phyloP scores from a whole-genome alignment of 345 rosid species.

The Raphanus raphanistrum region DNA sequence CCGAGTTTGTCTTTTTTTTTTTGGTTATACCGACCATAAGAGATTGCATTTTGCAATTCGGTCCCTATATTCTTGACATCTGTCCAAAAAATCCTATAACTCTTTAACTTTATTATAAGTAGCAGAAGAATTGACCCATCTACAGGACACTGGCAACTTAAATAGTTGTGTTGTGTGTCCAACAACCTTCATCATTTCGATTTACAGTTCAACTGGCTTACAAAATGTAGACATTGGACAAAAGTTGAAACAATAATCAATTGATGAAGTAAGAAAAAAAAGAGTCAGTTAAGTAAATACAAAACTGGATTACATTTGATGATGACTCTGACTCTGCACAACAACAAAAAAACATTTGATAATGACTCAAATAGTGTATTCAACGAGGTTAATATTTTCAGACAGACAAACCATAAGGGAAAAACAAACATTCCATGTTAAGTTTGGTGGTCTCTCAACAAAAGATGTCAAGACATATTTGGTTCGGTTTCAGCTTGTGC shows the following conservation, averaged over 20 bases:
- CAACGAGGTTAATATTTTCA: slow-evolving; percentile 12
- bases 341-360: too few relatives aligned
- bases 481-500: slow-evolving; percentile 29
- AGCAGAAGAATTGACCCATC: background rate
- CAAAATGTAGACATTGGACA: background rate
- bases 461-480: slow-evolving; percentile 27
- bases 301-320: slow-evolving; percentile 21
- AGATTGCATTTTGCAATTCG: slow-evolving; percentile 10
- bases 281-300: slow-evolving; percentile 8
- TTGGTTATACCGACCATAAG: background rate
- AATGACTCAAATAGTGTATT: background rate
- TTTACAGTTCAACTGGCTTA: background rate
- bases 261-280: background rate
- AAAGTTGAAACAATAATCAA: background rate
- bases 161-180: background rate
- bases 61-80: background rate
- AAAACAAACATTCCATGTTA: background rate
- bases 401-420: slow-evolving; percentile 8
- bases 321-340: too few relatives aligned
- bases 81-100: background rate
- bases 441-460: background rate
- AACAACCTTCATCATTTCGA: background rate
- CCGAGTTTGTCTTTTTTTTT: background rate
- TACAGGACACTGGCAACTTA: too few relatives aligned
- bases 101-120: background rate